A percentile compares a stretch with the other conserved stretches of the same genome.
Evolutionary conservation across 1,284 basidiomycete species (phyloP).

Genomic region (Singerocomus rubriflavus): DNA sequence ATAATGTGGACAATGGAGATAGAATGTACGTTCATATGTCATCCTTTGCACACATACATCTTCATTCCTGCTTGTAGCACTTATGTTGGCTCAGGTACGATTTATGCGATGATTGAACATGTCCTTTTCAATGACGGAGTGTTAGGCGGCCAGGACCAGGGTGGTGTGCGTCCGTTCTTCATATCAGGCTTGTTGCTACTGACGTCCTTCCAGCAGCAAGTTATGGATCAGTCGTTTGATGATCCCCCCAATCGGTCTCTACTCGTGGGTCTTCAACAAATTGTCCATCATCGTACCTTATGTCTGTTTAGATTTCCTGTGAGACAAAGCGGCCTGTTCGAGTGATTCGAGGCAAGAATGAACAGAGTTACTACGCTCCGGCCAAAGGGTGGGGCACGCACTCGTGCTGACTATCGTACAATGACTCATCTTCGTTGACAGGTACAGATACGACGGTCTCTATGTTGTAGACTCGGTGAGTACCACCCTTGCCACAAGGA

Average conservation of each 20-base stretch:
- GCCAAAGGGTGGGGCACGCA: conserved; percentile 26
- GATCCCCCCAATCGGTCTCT: conserved; percentile 35
- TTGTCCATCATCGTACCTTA: background rate
- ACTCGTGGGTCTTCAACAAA: conserved; percentile 16
- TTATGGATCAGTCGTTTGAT: conserved; percentile 35
- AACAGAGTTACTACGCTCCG: conserved; percentile 33
- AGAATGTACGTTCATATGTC: conserved; percentile 33
- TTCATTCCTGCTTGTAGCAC: conserved; percentile 24
- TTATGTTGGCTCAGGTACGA: conserved; percentile 39
- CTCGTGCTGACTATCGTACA: background rate
- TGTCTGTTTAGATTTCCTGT: conserved; percentile 26
- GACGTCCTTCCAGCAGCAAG: conserved; percentile 22
- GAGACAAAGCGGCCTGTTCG: conserved; percentile 38
- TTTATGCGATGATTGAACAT: background rate
- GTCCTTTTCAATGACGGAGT: background rate
- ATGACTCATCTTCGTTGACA: conserved; percentile 11
- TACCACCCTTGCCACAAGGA: background rate
- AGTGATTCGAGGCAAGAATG: conserved; percentile 37
- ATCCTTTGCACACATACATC: background rate
- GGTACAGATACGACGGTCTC: conserved; percentile 48
- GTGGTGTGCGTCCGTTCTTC: conserved; percentile 15
- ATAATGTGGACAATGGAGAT: conserved; percentile 39
- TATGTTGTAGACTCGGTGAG: conserved; percentile 37
- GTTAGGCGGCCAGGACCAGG: conserved; percentile 26
- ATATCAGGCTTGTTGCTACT: background rate